A percentile compares a stretch with the other conserved stretches of the same genome.
These are phyloP conservation scores for Leishmania arabica DNA, from an alignment of 208 protist genomes.

Conservation along the genomic window DNA sequence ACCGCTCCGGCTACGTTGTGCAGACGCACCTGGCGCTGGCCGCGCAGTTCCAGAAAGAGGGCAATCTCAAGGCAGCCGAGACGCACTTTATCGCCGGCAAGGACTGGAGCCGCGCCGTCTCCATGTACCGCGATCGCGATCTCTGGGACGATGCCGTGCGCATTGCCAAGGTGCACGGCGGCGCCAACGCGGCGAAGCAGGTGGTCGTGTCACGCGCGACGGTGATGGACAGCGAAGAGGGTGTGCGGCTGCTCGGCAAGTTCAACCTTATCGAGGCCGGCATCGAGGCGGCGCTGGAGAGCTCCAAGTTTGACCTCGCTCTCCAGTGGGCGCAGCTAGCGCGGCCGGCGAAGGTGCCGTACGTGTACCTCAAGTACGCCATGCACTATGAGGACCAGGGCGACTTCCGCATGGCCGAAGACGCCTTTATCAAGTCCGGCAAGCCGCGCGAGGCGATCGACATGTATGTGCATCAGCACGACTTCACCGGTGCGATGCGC, in stretches of 20 bases:
- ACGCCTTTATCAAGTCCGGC: conserved; percentile 96
- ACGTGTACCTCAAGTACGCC: conserved; percentile 97
- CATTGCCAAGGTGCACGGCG: conserved; percentile 96
- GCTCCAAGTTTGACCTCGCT: conserved; percentile 94
- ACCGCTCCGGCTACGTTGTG: conserved; percentile 91
- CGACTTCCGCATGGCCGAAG: conserved; percentile 95
- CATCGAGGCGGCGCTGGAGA: conserved; percentile 95
- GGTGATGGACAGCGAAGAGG: conserved; percentile 93
- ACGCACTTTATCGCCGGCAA: conserved; percentile 94
- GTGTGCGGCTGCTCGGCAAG: conserved; percentile 94
- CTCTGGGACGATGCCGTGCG: conserved; percentile 98
- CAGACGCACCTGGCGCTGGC: conserved; percentile 96
- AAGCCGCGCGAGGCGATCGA: conserved; percentile 97
- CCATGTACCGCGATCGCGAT: conserved; percentile 97
- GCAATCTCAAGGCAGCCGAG: conserved; percentile 93
- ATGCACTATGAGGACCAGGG: conserved; percentile 97
- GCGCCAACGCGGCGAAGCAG: conserved; percentile 93
- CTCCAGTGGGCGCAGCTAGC: conserved; percentile 92
- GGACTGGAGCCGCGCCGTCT: conserved; percentile 96
- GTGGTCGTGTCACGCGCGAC: conserved; percentile 94
- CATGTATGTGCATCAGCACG: conserved; percentile 97
- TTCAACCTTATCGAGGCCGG: conserved; percentile 95
- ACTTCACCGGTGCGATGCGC: conserved; percentile 96
- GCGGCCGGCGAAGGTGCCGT: conserved; percentile 93
- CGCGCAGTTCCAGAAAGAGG: conserved; percentile 96